Base-by-base conservation (phyloP, 495 filamentous ascomycete species). In the Penicillium atrosanguineum region DNA sequence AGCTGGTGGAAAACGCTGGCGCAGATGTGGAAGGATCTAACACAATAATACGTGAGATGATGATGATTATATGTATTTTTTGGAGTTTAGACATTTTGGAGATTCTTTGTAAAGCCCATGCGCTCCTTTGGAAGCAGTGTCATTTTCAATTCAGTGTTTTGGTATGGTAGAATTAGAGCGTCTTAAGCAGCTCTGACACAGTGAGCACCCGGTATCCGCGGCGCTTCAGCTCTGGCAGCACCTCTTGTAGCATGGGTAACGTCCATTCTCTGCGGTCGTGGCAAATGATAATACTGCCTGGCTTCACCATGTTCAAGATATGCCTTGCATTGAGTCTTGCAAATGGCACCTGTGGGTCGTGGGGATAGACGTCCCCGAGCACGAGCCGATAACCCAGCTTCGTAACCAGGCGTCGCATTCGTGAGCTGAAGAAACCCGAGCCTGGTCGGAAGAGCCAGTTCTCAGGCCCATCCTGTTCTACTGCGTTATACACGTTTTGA, bases 241-340 rank as follows among this genome's bases (percentile, higher is more conserved):
- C 86, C 48, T 66, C 77, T 41, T 71, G 69, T 64, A 95, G 62
- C 87, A 93, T 92, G 0, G 87, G 84, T 57, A 75, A 72, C 23
- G 89, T 92, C 87, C 89, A 95, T 44, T 76, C 71, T 64, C 90
- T 79, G 58, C 90, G 65, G 75, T 95, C 90, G 72, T 95, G 90
- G 60, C 87, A 88, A 20, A 95, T 82, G 39, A 95, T 84, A 39
- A 95, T 83, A 40, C 83, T 86, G 1, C 90, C 90, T 0, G 87
- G 84, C 41, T 76, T 67, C 25, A 89, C 67, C 86, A 90, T 90
- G 64, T 87, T 88, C 59, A 93, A 62, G 4, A 95, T 78, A 75
- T 94, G 89, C 47, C 72, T 75, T n/a, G 87, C 84, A 74, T 95
- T 95, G 48, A 92, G 48, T 56, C 75, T 75, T 63, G 78, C 71